Percentiles rank a stretch among this genome's conserved stretches.
phyloP scores from a whole-genome alignment of 106 monocot genomes.

The Narthecium ossifragum region DNA sequence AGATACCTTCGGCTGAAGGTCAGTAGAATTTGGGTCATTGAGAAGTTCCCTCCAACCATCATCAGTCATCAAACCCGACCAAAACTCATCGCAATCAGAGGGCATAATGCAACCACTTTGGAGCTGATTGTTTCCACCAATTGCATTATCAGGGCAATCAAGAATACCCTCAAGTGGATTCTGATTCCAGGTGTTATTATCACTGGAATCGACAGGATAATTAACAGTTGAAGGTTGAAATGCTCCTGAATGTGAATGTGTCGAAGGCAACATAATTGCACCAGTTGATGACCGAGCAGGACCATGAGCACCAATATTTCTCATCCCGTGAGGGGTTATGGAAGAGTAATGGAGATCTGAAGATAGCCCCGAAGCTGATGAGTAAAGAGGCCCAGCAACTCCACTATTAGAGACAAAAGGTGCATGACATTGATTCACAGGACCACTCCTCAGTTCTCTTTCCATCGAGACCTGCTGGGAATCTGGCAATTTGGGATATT shows the following conservation, averaged over 20 bases:
- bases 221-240: slow-evolving; percentile 19
- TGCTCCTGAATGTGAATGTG: slow-evolving; percentile 17
- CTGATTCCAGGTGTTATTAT: slow-evolving; percentile 23
- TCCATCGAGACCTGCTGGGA: slow-evolving; percentile 43
- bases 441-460: slow-evolving; percentile 32
- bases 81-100: slow-evolving; percentile 39
- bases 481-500: slow-evolving; percentile 34
- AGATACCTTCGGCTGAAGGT: slow-evolving; percentile 36
- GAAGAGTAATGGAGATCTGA: slow-evolving; percentile 49
- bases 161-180: slow-evolving; percentile 15
- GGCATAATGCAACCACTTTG: slow-evolving; percentile 12
- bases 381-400: slow-evolving; percentile 35
- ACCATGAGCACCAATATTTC: slow-evolving; percentile 4
- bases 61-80: slow-evolving; percentile 27
- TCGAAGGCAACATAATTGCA: slow-evolving; percentile 11
- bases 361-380: slow-evolving; percentile 37
- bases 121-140: slow-evolving; percentile 12
- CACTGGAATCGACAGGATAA: slow-evolving; percentile 16
- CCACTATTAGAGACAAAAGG: slow-evolving; percentile 39
- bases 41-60: slow-evolving; percentile 36
- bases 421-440: slow-evolving; percentile 15
- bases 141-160: slow-evolving; percentile 18
- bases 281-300: slow-evolving; percentile 12
- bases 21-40: slow-evolving; percentile 21
- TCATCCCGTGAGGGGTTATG: slow-evolving; percentile 14